Evolutionary conservation across 2,329 filamentous ascomycete species (phyloP).

Genomic region (Periconia macrospinosa): DNA sequence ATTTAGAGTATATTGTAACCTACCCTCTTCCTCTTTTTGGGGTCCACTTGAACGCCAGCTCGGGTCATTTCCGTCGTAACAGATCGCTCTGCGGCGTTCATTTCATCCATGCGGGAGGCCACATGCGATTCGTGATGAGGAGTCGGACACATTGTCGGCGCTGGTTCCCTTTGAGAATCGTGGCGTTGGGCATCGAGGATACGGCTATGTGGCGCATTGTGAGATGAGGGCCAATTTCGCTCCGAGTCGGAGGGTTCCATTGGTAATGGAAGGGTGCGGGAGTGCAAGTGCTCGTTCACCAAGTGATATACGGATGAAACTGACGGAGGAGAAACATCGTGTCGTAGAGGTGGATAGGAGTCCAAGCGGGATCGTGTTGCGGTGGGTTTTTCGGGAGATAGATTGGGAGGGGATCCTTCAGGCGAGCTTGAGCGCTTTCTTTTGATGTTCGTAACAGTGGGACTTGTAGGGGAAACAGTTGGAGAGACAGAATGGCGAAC

Average conservation of each 20-base stretch:
- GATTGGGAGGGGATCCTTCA: constrained; percentile 40
- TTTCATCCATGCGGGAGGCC: constrained; percentile 11
- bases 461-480: constrained; percentile 26
- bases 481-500: constrained; percentile 27
- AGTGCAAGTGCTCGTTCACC: constrained; percentile 26
- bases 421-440: constrained; percentile 69
- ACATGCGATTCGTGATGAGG: constrained; percentile 11
- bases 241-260: constrained; percentile 27
- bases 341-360: constrained; percentile 44
- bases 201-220: constrained; percentile 21
- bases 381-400: constrained; percentile 33
- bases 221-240: constrained; percentile 32
- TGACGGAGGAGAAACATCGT: constrained; percentile 18
- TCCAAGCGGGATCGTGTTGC: constrained; percentile 42
- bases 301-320: constrained; percentile 13
- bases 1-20: constrained; percentile 28
- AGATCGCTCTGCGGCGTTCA: constrained; percentile 19
- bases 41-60: constrained; percentile 51
- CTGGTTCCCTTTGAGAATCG: constrained; percentile 15
- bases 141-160: constrained; percentile 8
- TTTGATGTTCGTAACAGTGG: constrained; percentile 47
- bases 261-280: constrained; percentile 29
- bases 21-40: constrained; percentile 48
- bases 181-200: constrained; percentile 31
- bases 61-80: constrained; percentile 44